Evolutionary conservation across 2,329 filamentous ascomycete species (phyloP).

Genomic region (Tolypocladium sp.): DNA sequence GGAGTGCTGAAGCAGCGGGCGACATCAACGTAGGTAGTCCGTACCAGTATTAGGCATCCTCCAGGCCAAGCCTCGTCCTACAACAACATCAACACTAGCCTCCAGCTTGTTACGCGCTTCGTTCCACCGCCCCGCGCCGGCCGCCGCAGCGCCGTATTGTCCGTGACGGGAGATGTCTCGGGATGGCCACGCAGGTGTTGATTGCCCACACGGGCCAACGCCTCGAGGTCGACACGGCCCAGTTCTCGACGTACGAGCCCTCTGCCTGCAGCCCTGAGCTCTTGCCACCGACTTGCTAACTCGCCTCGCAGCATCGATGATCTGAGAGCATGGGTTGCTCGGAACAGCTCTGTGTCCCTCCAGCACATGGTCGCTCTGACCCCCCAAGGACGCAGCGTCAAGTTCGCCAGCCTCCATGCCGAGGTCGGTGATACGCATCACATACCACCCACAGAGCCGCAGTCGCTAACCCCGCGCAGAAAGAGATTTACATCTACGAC

Average conservation of each 20-base stretch:
- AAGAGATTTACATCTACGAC: slow-evolving; percentile 88
- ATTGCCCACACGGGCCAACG: slow-evolving; percentile 89
- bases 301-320: slow-evolving; percentile 59
- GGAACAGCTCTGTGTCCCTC: slow-evolving; percentile 61
- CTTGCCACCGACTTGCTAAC: slow-evolving; percentile 1
- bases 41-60: not conserved
- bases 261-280: not conserved
- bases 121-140: slow-evolving; percentile 3
- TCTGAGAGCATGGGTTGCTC: slow-evolving; percentile 72
- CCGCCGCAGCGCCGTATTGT: slow-evolving; percentile 16
- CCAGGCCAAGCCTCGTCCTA: not conserved
- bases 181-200: slow-evolving; percentile 84
- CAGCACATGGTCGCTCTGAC: slow-evolving; percentile 85
- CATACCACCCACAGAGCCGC: not conserved
- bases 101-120: not conserved
- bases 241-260: slow-evolving; percentile 58
- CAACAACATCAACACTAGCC: not conserved
- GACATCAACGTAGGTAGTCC: no score
- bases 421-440: slow-evolving; percentile 50
- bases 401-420: slow-evolving; percentile 66
- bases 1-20: not conserved
- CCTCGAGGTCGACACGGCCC: slow-evolving; percentile 66
- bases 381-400: slow-evolving; percentile 72
- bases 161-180: slow-evolving; percentile 39
- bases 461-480: slow-evolving; percentile 35